These are phyloP conservation scores for Cryptococcus deneoformans DNA, from an alignment of 1,284 basidiomycete genomes.

Conservation along the genomic window DNA sequence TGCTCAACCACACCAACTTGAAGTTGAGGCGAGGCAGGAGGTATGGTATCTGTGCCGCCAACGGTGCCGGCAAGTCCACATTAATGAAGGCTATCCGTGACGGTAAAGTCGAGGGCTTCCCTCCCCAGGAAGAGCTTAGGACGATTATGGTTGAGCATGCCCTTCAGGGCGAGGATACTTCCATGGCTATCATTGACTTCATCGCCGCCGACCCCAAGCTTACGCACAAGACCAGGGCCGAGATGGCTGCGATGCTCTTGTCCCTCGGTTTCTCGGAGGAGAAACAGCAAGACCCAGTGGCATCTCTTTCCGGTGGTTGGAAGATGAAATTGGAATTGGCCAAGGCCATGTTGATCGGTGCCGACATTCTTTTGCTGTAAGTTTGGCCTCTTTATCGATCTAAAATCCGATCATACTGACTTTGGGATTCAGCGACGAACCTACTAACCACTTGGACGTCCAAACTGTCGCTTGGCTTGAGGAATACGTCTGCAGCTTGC, in stretches of 20 bases:
- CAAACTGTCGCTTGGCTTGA: constrained; percentile 92
- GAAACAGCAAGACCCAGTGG: constrained; percentile 80
- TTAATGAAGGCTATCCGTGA: constrained; percentile 94
- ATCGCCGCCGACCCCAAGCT: constrained; percentile 63
- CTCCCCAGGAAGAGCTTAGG: constrained; percentile 78
- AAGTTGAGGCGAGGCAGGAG: constrained; percentile 85
- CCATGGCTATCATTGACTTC: constrained; percentile 79
- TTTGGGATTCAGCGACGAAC: constrained; percentile 23
- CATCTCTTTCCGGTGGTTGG: constrained; percentile 95
- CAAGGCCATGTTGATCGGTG: constrained; percentile 94
- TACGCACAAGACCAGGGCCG: constrained; percentile 58
- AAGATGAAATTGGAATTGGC: constrained; percentile 94
- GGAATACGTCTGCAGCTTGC: constrained; percentile 77
- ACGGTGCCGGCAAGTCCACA: constrained; percentile 96
- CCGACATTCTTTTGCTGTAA: constrained; percentile 79
- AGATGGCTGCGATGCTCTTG: constrained; percentile 71
- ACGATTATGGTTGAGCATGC: constrained; percentile 97
- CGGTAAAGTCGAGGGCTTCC: constrained; percentile 95
- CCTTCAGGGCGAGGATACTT: constrained; percentile 86
- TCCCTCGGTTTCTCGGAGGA: constrained; percentile 91
- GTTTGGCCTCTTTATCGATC: neutral
- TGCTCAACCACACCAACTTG: constrained; percentile 92
- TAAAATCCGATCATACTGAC: constrained; percentile 1
- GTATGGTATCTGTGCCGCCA: constrained; percentile 94
- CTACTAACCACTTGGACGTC: constrained; percentile 67